Conservation (phyloP, 306 rosid genomes). For the Prunus dulcis region DNA sequence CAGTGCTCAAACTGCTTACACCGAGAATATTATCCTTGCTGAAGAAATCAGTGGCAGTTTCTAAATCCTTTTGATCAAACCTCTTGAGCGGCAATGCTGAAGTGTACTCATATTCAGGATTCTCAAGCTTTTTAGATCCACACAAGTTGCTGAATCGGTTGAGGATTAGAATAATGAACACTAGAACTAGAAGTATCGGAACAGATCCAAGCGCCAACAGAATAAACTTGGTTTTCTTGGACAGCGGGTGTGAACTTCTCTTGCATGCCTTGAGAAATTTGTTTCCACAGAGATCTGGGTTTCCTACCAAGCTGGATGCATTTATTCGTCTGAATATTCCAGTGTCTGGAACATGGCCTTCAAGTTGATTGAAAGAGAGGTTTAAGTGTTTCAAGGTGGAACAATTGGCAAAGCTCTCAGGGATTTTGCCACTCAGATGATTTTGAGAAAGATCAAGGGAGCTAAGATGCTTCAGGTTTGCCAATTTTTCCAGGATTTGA, state of each 20-base stretch:
- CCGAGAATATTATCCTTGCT: slow-evolving; percentile 53
- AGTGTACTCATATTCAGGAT: slow-evolving; percentile 30
- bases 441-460: slow-evolving; percentile 83
- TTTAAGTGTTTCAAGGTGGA: slow-evolving; percentile 57
- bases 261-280: slow-evolving; percentile 46
- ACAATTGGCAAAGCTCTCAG: slow-evolving; percentile 45
- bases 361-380: slow-evolving; percentile 76
- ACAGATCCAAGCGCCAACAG: slow-evolving; percentile 47
- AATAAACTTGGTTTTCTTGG: slow-evolving; percentile 42
- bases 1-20: slow-evolving; percentile 76
- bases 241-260: slow-evolving; percentile 31
- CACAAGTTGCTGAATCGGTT: neutral
- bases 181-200: slow-evolving; percentile 38
- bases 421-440: slow-evolving; percentile 59
- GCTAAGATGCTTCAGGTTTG: slow-evolving; percentile 48
- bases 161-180: slow-evolving; percentile 32
- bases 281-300: slow-evolving; percentile 68
- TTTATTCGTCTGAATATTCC: slow-evolving; percentile 57
- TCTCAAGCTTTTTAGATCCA: slow-evolving; percentile 24
- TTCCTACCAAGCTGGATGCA: slow-evolving; percentile 57
- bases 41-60: slow-evolving; percentile 62
- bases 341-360: slow-evolving; percentile 59
- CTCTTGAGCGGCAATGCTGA: slow-evolving; percentile 54
- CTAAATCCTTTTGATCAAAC: slow-evolving; percentile 54
- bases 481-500: slow-evolving; percentile 48